Base-by-base conservation (phyloP, 1,284 basidiomycete genomes). In the Rhodotorula sp. region DNA sequence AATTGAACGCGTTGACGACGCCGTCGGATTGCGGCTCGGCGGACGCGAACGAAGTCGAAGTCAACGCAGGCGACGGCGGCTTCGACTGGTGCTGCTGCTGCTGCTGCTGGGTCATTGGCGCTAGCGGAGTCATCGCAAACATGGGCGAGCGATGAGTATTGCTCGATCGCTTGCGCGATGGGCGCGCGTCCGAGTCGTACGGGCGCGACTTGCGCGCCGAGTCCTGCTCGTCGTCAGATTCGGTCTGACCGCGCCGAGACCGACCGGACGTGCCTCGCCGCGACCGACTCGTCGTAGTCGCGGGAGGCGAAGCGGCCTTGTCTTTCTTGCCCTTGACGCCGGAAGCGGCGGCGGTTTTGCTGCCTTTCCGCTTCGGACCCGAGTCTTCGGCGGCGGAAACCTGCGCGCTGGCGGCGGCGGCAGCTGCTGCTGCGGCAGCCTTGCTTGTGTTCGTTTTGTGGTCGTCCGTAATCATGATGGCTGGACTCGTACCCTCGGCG, bases 401-500 rank as follows among this genome's bases (percentile, higher is more conserved):
- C 7, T 51, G n/a, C 21, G 60, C 26, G 16, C 23, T 21, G 3
- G 57, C 48, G 26, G 62, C 39, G 16, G 66, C 20, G 2, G 58
- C 62, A 39, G 65, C 56, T 56, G 62, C 39, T 7, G 39, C 43
- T 16, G 70, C 34, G 34, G 64, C 66, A 52, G 52, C 48, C 18
- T 70, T 64, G n/a, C 69, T 73, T 75, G 83, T 81, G 10, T 86
- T 88, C 52, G 92, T 93, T 84, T 97, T 97, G 84, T 97, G 95
- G 81, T 99, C 97, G 82, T 99, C 97, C 5, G 96, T 99, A 78
- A 99, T 99, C 90, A 99, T 96, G 79, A 99, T 96, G 4, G 96
- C 93, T 46, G 90, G 89, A 3, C 93, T 93, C 60, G 86, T 87
- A 4, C 93, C 92, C 16, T 87, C 87, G 16, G 93, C 96, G 65